Percentiles rank a stretch among this genome's conserved stretches.
Conservation (phyloP, 495 filamentous ascomycete species). For the Neurospora sp. region DNA sequence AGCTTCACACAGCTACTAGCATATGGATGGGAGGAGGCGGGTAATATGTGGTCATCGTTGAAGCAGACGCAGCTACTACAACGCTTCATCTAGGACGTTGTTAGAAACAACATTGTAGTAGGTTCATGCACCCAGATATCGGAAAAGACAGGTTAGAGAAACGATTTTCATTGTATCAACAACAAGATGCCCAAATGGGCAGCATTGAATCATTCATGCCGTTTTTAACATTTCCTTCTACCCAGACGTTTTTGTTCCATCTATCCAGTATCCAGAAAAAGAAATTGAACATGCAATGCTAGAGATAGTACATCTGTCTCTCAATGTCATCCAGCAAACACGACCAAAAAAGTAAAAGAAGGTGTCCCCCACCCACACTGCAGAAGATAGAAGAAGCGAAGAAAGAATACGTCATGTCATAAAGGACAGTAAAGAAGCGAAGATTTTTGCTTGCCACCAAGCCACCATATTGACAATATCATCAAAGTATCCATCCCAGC, state of each 20-base stretch:
- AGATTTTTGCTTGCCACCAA: background rate
- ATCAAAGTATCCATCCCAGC: background rate
- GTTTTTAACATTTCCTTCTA: background rate
- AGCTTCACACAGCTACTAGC: background rate
- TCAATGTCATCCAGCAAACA: background rate
- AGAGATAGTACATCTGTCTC: background rate
- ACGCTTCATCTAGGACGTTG: background rate
- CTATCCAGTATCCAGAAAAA: background rate
- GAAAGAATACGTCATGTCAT: background rate
- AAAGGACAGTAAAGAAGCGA: background rate
- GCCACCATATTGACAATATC: background rate
- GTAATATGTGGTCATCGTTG: background rate
- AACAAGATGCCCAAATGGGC: background rate
- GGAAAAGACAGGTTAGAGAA: background rate
- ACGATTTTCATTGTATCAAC: background rate
- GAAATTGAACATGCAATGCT: background rate
- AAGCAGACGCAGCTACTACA: background rate
- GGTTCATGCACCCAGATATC: background rate
- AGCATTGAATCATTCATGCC: background rate
- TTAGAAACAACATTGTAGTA: background rate
- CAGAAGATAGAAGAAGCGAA: background rate
- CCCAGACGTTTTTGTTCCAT: background rate
- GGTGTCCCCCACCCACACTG: background rate
- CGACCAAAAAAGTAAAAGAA: background rate
- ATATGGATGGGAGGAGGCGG: background rate